phyloP scores from a whole-genome alignment of 164 flowering plant species.

The Vitis riparia region DNA sequence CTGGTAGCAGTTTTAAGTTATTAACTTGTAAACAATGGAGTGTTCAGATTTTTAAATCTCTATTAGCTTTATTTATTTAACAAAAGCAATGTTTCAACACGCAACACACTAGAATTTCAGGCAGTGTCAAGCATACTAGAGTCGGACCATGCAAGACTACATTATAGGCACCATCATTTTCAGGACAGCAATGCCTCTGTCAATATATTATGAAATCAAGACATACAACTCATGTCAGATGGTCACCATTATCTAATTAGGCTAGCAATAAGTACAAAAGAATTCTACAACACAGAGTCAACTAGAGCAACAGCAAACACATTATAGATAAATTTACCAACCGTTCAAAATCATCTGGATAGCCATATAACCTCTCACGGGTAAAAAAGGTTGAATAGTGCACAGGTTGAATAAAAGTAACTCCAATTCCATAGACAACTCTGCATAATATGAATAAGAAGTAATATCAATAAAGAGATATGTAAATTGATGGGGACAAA shows the following conservation, averaged over 20 bases:
- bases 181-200: too few relatives aligned
- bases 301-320: neutral
- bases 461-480: constrained; percentile 4
- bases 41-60: too few relatives aligned
- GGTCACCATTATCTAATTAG: neutral
- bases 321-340: constrained; percentile 20
- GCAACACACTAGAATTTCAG: too few relatives aligned
- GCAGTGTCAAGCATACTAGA: too few relatives aligned
- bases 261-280: neutral
- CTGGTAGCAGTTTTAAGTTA: too few relatives aligned
- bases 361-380: constrained; percentile 70
- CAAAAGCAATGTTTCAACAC: too few relatives aligned
- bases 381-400: constrained; percentile 56
- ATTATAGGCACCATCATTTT: too few relatives aligned
- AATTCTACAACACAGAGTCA: neutral
- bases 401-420: constrained; percentile 69
- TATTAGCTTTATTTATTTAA: too few relatives aligned
- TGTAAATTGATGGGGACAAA: neutral
- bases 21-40: too few relatives aligned
- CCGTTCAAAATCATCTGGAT: constrained; percentile 86
- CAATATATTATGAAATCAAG: neutral
- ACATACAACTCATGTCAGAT: neutral
- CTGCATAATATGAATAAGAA: constrained; percentile 33
- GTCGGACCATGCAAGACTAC: too few relatives aligned
- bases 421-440: constrained; percentile 67